These are phyloP conservation scores for Aspergillus spinulosporus DNA, from an alignment of 2,329 filamentous ascomycete species.

Conservation along the genomic window DNA sequence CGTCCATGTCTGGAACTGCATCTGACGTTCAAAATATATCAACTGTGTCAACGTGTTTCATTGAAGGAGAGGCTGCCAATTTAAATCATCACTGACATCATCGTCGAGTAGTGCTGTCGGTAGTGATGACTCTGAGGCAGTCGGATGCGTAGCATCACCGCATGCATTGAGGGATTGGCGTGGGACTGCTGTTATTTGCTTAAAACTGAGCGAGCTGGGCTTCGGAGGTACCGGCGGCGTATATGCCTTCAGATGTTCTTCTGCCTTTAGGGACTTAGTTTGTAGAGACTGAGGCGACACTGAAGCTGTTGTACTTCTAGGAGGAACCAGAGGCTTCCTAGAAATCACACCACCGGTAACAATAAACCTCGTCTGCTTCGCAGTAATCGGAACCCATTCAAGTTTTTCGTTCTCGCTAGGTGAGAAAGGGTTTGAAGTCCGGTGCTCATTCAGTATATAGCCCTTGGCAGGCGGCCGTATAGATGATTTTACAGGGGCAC, in stretches of 20 bases:
- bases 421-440: slow-evolving; percentile 81
- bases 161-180: neutral
- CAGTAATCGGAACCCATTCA: slow-evolving; percentile 69
- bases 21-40: no score
- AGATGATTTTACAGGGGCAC: slow-evolving; percentile 71
- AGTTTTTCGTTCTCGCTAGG: slow-evolving; percentile 62
- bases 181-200: neutral
- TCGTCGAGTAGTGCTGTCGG: slow-evolving; percentile 28
- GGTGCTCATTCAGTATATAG: slow-evolving; percentile 68
- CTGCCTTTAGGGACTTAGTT: no score
- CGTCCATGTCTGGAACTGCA: no score
- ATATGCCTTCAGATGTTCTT: neutral
- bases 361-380: slow-evolving; percentile 17
- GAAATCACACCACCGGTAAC: slow-evolving; percentile 4
- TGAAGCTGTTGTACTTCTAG: slow-evolving; percentile 10
- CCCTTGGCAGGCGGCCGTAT: slow-evolving; percentile 65
- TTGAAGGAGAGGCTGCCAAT: slow-evolving; percentile 36
- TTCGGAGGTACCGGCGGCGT: slow-evolving; percentile 63
- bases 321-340: slow-evolving; percentile 29
- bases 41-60: slow-evolving; percentile 6
- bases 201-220: slow-evolving; percentile 46
- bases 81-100: slow-evolving; percentile 24
- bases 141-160: neutral
- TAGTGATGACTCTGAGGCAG: neutral
- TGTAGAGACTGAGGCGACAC: neutral